phyloP scores from a whole-genome alignment of 129 eudicot species.

The Calendula officinalis region DNA sequence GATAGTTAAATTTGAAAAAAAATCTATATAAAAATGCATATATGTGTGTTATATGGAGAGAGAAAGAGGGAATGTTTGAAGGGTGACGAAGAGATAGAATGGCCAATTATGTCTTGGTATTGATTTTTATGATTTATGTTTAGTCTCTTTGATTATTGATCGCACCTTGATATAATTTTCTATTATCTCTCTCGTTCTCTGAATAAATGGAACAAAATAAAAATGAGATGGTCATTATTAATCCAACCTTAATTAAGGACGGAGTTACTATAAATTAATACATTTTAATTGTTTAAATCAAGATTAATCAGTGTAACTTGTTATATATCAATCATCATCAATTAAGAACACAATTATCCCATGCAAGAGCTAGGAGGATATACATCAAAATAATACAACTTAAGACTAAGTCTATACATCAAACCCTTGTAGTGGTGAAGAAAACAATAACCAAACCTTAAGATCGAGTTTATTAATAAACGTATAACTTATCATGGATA shows the following conservation, averaged over 20 bases:
- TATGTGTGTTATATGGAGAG: conserved; percentile 2
- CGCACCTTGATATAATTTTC: conserved; percentile 8
- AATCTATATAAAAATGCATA: neutral
- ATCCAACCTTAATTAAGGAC: neutral
- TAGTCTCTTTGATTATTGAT: conserved; percentile 10
- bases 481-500: too few species aligned
- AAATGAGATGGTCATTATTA: conserved; percentile 20
- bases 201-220: conserved; percentile 1
- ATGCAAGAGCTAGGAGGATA: too few species aligned
- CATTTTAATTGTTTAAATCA: too few species aligned
- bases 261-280: neutral
- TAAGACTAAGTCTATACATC: too few species aligned
- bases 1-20: neutral
- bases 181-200: conserved; percentile 31
- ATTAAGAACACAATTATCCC: too few species aligned
- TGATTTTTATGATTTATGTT: conserved; percentile 3
- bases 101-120: neutral
- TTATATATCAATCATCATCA: too few species aligned
- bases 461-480: too few species aligned
- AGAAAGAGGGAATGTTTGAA: conserved; percentile 24
- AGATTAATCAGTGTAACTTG: too few species aligned
- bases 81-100: conserved; percentile 15
- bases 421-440: too few species aligned
- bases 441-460: too few species aligned
- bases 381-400: too few species aligned